A percentile compares a stretch with the other conserved stretches of the same genome.
phyloP scores from a whole-genome alignment of 805 yeast genomes.

The Zygoascus flipseniorum region DNA sequence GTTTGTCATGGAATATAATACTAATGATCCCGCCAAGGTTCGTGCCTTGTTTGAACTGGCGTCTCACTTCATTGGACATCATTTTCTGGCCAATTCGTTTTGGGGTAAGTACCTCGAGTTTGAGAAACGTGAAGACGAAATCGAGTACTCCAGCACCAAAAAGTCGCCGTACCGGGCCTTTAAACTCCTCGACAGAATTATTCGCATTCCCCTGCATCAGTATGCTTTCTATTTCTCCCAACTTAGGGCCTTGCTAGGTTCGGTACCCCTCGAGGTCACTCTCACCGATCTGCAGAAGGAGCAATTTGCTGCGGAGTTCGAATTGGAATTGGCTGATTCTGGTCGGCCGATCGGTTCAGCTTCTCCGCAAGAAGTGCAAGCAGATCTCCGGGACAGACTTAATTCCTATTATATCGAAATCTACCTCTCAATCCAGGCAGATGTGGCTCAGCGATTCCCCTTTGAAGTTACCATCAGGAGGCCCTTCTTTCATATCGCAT shows the following conservation, averaged over 20 bases:
- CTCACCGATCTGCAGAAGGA: constrained; percentile 25
- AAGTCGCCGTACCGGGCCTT: constrained; percentile 1
- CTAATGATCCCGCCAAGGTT: constrained; percentile 10
- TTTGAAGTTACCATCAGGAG: constrained; percentile 57
- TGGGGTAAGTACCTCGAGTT: constrained; percentile 76
- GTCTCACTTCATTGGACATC: constrained; percentile 46
- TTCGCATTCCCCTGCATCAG: constrained; percentile 66
- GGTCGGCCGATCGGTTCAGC: constrained; percentile 15
- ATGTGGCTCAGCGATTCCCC: constrained; percentile 57
- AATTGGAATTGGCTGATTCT: constrained; percentile 18
- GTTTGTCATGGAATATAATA: constrained; percentile 23
- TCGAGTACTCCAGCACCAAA: constrained; percentile 26
- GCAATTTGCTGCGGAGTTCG: constrained; percentile 23
- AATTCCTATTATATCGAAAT: constrained; percentile 38
- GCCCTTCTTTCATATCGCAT: constrained; percentile 46
- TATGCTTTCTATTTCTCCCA: constrained; percentile 66
- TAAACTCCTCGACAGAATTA: constrained; percentile 31
- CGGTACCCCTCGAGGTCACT: constrained; percentile 27
- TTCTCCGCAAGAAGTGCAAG: constrained; percentile 3
- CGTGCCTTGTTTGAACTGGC: constrained; percentile 39
- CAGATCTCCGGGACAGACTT: constrained; percentile 35
- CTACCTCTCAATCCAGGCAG: constrained; percentile 40
- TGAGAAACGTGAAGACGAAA: constrained; percentile 37
- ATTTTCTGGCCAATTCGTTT: constrained; percentile 67
- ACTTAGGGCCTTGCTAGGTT: constrained; percentile 25